These are phyloP conservation scores for Toxicodendron radicans DNA, from an alignment of 345 rosid species.

Conservation along the genomic window DNA sequence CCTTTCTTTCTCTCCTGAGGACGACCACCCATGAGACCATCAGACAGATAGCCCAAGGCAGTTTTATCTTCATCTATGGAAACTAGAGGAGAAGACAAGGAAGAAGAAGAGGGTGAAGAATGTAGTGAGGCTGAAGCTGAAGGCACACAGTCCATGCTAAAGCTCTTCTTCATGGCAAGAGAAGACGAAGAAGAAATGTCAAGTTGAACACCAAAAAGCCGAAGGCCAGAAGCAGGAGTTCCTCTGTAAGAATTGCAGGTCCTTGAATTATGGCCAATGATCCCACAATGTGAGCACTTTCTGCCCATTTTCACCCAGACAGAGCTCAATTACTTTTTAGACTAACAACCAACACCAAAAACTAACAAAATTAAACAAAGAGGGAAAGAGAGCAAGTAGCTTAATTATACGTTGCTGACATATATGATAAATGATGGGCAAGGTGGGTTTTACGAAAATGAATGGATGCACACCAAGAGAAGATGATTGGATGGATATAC, in stretches of 20 bases:
- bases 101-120: constrained; percentile 30
- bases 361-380: constrained; percentile 9
- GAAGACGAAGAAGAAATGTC: constrained; percentile 30
- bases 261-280: constrained; percentile 65
- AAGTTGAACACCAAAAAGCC: constrained; percentile 64
- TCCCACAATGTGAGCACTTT: constrained; percentile 71
- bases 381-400: constrained; percentile 22
- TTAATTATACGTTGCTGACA: constrained; percentile 32
- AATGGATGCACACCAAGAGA: constrained; percentile 47
- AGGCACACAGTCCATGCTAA: constrained; percentile 55
- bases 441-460: constrained; percentile 42
- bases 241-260: constrained; percentile 42
- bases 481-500: constrained; percentile 51
- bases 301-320: constrained; percentile 58
- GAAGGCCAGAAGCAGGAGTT: constrained; percentile 30
- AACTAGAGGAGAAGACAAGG: constrained; percentile 31
- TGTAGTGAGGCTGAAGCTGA: constrained; percentile 27
- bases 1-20: constrained; percentile 54
- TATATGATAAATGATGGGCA: constrained; percentile 21
- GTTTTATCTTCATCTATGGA: constrained; percentile 37
- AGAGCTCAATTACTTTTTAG: constrained; percentile 18
- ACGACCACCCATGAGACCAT: constrained; percentile 32
- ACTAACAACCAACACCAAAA: constrained; percentile 12
- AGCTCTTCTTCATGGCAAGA: constrained; percentile 41
- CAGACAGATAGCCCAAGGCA: constrained; percentile 42